Conservation (phyloP, 2,329 filamentous ascomycete species). For the Podosphaera aphanis region DNA sequence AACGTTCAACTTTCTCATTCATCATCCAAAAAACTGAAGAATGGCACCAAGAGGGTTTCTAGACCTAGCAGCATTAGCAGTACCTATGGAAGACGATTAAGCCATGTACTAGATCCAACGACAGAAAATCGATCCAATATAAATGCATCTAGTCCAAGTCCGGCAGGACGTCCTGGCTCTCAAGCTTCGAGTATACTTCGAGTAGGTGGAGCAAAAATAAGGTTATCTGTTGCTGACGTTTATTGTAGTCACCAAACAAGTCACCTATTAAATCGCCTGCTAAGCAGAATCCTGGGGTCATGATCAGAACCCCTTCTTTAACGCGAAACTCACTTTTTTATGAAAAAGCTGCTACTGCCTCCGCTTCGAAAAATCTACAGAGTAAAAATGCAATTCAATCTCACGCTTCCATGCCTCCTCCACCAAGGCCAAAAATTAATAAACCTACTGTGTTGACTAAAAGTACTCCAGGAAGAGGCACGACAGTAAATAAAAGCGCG, state of each 20-base stretch:
- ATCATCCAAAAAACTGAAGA: constrained; percentile 17
- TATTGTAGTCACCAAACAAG: constrained; percentile 44
- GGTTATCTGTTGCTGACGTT: constrained; percentile 8
- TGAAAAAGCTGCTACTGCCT: not conserved
- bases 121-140: constrained; percentile 41
- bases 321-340: constrained; percentile 3
- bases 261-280: constrained; percentile 66
- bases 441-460: constrained; percentile 19
- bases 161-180: constrained; percentile 28
- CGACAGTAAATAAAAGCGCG: constrained; percentile 6
- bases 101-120: constrained; percentile 27
- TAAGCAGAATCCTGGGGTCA: constrained; percentile 37
- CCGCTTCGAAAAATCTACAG: constrained; percentile 25
- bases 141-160: constrained; percentile 38
- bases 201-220: constrained; percentile 19
- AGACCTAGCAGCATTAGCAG: constrained; percentile 24
- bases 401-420: constrained; percentile 46
- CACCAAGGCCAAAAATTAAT: constrained; percentile 18
- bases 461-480: constrained; percentile 15
- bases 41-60: constrained; percentile 15
- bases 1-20: constrained; percentile 35
- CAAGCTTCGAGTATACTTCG: constrained; percentile 32
- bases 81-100: constrained; percentile 18
- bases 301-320: constrained; percentile 19
- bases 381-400: constrained; percentile 22